A percentile compares a stretch with the other conserved stretches of the same genome.
Evolutionary conservation across 2,329 filamentous ascomycete species (phyloP).

Genomic region (Alternaria novae-zelandiae): DNA sequence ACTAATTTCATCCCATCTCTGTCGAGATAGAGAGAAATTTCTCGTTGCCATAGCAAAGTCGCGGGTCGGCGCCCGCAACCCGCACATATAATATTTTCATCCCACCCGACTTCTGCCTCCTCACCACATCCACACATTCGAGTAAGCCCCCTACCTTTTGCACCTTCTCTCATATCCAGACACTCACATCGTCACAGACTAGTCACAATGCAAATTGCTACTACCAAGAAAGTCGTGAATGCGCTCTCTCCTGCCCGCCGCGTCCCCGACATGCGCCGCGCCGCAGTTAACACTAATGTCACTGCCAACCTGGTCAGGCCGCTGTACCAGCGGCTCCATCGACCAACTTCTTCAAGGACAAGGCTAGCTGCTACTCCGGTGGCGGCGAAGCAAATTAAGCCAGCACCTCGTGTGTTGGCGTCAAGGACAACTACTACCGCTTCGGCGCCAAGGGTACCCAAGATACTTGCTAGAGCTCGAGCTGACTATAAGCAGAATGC

Average conservation of each 20-base stretch:
- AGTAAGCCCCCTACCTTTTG: not conserved
- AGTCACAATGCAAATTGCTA: not conserved
- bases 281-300: slow-evolving; percentile 4
- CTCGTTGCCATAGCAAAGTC: not conserved
- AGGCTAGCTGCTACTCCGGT: not conserved
- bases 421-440: not conserved
- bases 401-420: not conserved
- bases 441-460: not conserved
- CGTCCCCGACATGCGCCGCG: slow-evolving; percentile 4
- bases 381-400: not conserved
- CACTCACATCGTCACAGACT: not conserved
- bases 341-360: not conserved
- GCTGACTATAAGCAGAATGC: not conserved
- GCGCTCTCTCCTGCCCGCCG: not conserved
- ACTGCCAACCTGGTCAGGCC: not conserved
- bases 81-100: not conserved
- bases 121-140: not conserved
- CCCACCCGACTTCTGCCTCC: not conserved
- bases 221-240: not conserved
- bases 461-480: not conserved
- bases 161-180: not conserved
- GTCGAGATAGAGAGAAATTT: not conserved
- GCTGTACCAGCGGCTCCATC: slow-evolving; percentile 4
- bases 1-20: not conserved
- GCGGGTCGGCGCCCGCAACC: not conserved